phyloP scores from a whole-genome alignment of 164 flowering plant genomes.

The Vitis amurensis region DNA sequence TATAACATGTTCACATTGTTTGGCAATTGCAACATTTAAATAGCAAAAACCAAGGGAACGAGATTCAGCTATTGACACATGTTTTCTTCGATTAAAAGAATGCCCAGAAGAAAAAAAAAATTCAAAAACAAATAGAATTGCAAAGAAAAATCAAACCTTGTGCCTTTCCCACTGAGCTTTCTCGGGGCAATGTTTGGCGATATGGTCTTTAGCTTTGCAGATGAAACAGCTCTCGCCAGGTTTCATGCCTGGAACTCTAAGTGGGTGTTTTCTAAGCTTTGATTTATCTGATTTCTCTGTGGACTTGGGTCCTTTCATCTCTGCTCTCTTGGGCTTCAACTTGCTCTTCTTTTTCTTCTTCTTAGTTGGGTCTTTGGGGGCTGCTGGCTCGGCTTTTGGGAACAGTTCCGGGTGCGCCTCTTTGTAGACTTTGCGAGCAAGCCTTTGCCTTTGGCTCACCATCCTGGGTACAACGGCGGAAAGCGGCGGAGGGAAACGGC shows the following conservation, averaged over 20 bases:
- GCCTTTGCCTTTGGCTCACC: slow-evolving; percentile 44
- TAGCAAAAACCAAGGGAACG: not conserved
- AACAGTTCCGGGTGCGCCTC: slow-evolving; percentile 63
- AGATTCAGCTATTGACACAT: not conserved
- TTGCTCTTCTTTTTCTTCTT: slow-evolving; percentile 45
- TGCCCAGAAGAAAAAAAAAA: not conserved
- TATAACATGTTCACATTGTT: not conserved
- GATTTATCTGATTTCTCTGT: slow-evolving; percentile 18
- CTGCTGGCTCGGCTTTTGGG: slow-evolving; percentile 57
- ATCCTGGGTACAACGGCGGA: slow-evolving; percentile 7
- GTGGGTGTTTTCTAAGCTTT: slow-evolving; percentile 53
- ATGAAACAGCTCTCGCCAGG: slow-evolving; percentile 92
- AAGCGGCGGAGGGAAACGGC: too few species aligned
- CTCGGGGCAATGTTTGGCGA: slow-evolving; percentile 83
- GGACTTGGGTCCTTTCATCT: slow-evolving; percentile 23
- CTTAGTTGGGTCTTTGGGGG: slow-evolving; percentile 50
- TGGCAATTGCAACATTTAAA: not conserved
- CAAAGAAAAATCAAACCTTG: slow-evolving; percentile 45
- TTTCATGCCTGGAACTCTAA: slow-evolving; percentile 84
- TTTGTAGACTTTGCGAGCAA: slow-evolving; percentile 40
- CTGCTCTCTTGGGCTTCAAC: slow-evolving; percentile 42
- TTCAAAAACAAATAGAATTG: not conserved
- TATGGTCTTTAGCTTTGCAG: slow-evolving; percentile 74
- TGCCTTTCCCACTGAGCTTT: slow-evolving; percentile 81
- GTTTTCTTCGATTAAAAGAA: not conserved